Evolutionary conservation across 1,284 basidiomycete species (phyloP), one percentile per base, ranked within the genome.

Genomic region (Fomitopsis betulina): DNA sequence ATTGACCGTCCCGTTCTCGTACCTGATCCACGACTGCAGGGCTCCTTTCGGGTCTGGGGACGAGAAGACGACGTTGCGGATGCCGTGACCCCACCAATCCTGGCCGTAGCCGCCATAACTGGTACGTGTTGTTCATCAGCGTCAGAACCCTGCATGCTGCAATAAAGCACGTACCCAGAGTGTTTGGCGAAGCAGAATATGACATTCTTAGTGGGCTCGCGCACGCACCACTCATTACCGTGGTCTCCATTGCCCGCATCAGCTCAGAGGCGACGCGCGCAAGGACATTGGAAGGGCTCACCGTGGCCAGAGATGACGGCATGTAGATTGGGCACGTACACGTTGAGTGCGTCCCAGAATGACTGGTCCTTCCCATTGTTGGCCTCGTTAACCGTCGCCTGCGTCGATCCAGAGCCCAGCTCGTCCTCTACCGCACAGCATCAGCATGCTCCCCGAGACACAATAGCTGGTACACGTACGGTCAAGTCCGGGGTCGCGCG

Each of bases 151-250:
- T 49, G 12, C 32, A 30, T 23, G 8, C 23, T 21, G 57, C 21
- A 21, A 13, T 13, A 37, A 15, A 23, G 35, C 43, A 73, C 79
- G 9, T 62, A 87, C 84, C 86, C 86, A 2, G 85, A 84, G 67
- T 89, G 87, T 67, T 89, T 89, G 64, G 79, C 76, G 62, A 89
- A 89, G 67, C 87, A 89, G 70, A 88, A 88, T 0, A 87, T 80
- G 12, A 86, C 79, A 39, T 80, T 70, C 63, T 84, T 82, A 1
- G 74, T 76, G 1, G 79, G 78, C 63, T 88, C 86, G 32, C 84
- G 80, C 19, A 79, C 77, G 61, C 87, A 89, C 86, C 87, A 89
- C 68, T 89, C 86, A 58, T 88, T 79, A 1, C 86, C 86, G 62
- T 89, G 87, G 66, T 86, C 85, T 87, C 62, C 85, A 84, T 85